Percentiles rank a stretch among this genome's conserved stretches.
These are phyloP conservation scores for Heterobasidion parviporum DNA, from an alignment of 1,284 basidiomycete genomes.

Conservation along the genomic window DNA sequence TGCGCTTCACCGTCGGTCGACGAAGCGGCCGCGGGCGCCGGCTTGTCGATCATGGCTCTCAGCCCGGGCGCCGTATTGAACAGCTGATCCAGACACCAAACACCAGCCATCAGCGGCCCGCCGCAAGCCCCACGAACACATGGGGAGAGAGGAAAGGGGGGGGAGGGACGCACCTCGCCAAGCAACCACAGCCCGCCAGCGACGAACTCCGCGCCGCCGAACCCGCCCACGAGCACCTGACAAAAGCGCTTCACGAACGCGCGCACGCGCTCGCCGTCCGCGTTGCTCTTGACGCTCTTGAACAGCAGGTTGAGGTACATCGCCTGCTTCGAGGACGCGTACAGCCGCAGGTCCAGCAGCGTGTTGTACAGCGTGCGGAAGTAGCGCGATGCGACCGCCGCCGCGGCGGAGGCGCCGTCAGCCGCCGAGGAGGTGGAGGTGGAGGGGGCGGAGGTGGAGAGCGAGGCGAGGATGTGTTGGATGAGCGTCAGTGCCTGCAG, in stretches of 20 bases:
- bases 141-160: no score
- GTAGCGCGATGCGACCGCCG: constrained; percentile 73
- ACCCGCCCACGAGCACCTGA: constrained; percentile 71
- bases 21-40: constrained; percentile 18
- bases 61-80: constrained; percentile 72
- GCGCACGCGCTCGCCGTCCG: constrained; percentile 57
- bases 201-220: constrained; percentile 81
- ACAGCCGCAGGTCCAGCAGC: constrained; percentile 77
- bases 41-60: constrained; percentile 51
- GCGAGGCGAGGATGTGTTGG: constrained; percentile 61
- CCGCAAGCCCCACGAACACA: not conserved
- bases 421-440: constrained; percentile 22
- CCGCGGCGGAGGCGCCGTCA: constrained; percentile 21
- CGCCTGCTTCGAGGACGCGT: constrained; percentile 87
- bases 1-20: constrained; percentile 29
- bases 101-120: not conserved
- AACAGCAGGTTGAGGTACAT: constrained; percentile 97
- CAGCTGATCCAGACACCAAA: constrained; percentile 37
- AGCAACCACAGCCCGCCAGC: constrained; percentile 79
- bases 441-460: constrained; percentile 28
- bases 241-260: constrained; percentile 85
- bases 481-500: constrained; percentile 93
- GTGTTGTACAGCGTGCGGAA: constrained; percentile 90
- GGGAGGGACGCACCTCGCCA: constrained; percentile 47
- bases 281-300: constrained; percentile 85